Base-by-base conservation (phyloP, 2,329 filamentous ascomycete genomes). In the Clonostachys solani region DNA sequence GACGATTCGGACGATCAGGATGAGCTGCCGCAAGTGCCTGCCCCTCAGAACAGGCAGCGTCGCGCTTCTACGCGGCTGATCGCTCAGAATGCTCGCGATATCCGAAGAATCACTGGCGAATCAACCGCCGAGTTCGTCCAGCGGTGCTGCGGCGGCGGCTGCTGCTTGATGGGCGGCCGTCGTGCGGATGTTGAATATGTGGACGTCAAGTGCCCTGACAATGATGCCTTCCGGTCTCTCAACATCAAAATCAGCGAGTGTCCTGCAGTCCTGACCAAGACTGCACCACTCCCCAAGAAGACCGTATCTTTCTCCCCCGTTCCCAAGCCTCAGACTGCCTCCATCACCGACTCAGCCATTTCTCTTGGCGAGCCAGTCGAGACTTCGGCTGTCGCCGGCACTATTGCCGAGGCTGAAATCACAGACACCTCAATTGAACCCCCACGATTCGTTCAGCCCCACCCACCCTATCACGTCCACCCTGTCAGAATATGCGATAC, bases 401-500 rank as follows among this genome's bases (percentile, higher is more conserved):
- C 55, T 34, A 59, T n/a, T 23, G 23, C 48, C 7, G 38, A 15
- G 9, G 35, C 74, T 12, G 68, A 74, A 40, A 56, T 61, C 43
- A 62, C 82, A 48, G 74, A 85, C 56, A 84, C 81, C 4, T 63
- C 69, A 10, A 75, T 83, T 50, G 86, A 92, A 61, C 92, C 94
- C 16, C 94, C 94, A 7, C 78, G 77, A 49, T 99, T 92, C 60
- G 92, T 99, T 46, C 90, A 96, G 63, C 94, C 94, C 23, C 94
- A 99, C 64, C 90, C 90, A 48, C 94, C 94, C 0, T 94, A 95
- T 67, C 78, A 92, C 54, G 91, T 97, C 50, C 95, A 88, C 67
- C 87, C 91, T 1, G 92, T 92, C n/a, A 89, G 84, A 53, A 81
- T 99, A 42, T 86, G 90, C 67, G 84, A 84, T 57, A 82, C 90